Percentiles rank a stretch among this genome's conserved stretches.
phyloP scores from a whole-genome alignment of 176 grass and related monocot genomes.

The Lolium rigidum region DNA sequence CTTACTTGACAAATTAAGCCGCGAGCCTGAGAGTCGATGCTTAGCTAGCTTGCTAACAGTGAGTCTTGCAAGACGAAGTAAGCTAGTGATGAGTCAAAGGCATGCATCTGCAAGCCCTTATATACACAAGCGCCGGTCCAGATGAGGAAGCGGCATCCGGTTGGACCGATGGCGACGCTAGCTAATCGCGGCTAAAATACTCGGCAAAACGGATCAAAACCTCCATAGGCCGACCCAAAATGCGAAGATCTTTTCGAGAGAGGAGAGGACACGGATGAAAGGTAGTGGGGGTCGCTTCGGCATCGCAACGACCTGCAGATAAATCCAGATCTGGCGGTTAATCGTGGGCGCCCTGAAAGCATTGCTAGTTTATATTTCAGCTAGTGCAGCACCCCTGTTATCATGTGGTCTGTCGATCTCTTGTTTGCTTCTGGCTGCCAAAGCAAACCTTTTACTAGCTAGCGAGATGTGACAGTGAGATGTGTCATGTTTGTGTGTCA shows the following conservation, averaged over 20 bases:
- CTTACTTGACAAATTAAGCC: neutral
- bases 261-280: slow-evolving; percentile 13
- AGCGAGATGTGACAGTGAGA: neutral
- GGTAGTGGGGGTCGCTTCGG: slow-evolving; percentile 58
- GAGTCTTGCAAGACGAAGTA: neutral
- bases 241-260: slow-evolving; percentile 7
- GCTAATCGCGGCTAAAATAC: neutral
- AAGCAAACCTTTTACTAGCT: slow-evolving; percentile 9
- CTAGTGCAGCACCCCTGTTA: slow-evolving; percentile 32
- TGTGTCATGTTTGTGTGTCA: neutral
- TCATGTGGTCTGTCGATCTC: slow-evolving; percentile 37
- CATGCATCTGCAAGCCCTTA: slow-evolving; percentile 15
- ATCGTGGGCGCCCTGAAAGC: slow-evolving; percentile 48
- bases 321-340: slow-evolving; percentile 45
- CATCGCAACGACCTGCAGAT: slow-evolving; percentile 47
- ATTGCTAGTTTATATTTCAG: slow-evolving; percentile 30
- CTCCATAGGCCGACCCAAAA: slow-evolving; percentile 7
- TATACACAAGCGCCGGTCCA: slow-evolving; percentile 23
- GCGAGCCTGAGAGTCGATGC: neutral
- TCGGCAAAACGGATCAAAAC: slow-evolving; percentile 14
- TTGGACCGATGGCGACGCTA: slow-evolving; percentile 13
- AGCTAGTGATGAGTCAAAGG: slow-evolving; percentile 3
- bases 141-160: neutral
- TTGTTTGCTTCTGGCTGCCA: slow-evolving; percentile 4
- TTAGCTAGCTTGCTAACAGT: neutral